Base-by-base conservation (phyloP, 106 monocot genomes). In the Iris macrosiphon region DNA sequence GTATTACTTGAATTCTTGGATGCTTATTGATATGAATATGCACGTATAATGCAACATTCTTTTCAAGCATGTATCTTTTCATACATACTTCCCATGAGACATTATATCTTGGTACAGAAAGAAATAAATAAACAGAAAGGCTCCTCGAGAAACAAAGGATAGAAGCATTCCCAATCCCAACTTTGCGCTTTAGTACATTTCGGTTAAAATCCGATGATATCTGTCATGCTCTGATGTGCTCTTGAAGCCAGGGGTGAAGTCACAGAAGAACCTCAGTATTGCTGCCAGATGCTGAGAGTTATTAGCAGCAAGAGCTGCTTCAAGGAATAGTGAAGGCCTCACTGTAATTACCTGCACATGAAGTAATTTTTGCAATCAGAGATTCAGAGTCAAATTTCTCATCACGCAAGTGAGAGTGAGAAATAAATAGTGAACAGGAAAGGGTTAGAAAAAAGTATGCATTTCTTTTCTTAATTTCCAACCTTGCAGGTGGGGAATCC, bases 221-320 rank as follows among this genome's bases (percentile, higher is more conserved):
- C 66, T 61, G 16, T 57, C 55, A 45, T 62, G 45, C 21, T 87
- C 81, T 2, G 70, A 67, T 49, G 86, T 77, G 25, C 52, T 64
- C 60, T 81, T 81, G 54, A 81, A 87, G 63, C 70, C 81, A 9
- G 86, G 86, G 23, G 76, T 74, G 59, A 87, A 87, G 37, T 87
- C 86, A 5, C 66, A 69, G 55, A 87, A 81, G 59, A 81, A 81
- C 30, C 86, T 77, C 54, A 87, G 30, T 29, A 81, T 70, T 1
- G 86, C 73, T 32, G 86, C 77, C 13, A 87, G 70, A 38, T 81
- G 77, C 57, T 64, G 68, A 1, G 66, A 13, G 34, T 78, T 72
- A 14, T 75, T 77, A 55, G 66, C 62, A 6, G 60, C 62, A 55
- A 81, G 35, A 49, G 77, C 86, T 60, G 81, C 81, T 68, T 87